Evolutionary conservation across 805 yeast genomes (phyloP).

Genomic region (Dipodascopsis uninucleata): DNA sequence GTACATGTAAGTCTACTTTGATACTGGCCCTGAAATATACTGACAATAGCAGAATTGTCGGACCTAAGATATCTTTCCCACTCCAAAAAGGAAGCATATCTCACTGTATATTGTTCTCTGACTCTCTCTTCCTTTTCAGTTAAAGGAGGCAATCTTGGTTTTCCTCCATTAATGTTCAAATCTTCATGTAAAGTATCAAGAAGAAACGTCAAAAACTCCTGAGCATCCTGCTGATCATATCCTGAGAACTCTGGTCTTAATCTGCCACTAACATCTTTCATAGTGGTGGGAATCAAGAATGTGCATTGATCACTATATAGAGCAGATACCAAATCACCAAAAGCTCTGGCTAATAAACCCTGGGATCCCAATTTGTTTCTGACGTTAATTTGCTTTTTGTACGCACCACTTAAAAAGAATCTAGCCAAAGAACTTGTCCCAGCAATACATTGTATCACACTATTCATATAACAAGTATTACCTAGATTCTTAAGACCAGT

Average conservation of each 20-base stretch:
- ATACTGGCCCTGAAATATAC: slow-evolving; percentile 84
- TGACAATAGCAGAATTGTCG: slow-evolving; percentile 76
- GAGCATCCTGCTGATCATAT: slow-evolving; percentile 78
- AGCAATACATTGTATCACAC: slow-evolving; percentile 78
- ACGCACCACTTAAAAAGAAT: slow-evolving; percentile 59
- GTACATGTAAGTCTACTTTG: slow-evolving; percentile 73
- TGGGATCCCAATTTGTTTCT: slow-evolving; percentile 73
- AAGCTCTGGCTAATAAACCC: slow-evolving; percentile 70
- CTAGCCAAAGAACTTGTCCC: slow-evolving; percentile 65
- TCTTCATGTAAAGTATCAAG: slow-evolving; percentile 81
- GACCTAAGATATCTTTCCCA: slow-evolving; percentile 85
- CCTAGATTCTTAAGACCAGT: slow-evolving; percentile 81
- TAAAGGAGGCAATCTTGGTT: slow-evolving; percentile 53
- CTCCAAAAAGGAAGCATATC: slow-evolving; percentile 81
- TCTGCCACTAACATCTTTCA: slow-evolving; percentile 58
- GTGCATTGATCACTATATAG: slow-evolving; percentile 50
- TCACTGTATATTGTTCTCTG: slow-evolving; percentile 68
- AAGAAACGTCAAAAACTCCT: slow-evolving; percentile 71
- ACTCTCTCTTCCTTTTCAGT: slow-evolving; percentile 66
- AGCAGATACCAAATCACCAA: slow-evolving; percentile 53
- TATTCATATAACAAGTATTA: slow-evolving; percentile 90
- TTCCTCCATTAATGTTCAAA: slow-evolving; percentile 61
- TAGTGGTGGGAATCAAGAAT: slow-evolving; percentile 56
- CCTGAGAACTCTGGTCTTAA: slow-evolving; percentile 62
- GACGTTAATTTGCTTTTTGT: slow-evolving; percentile 64